Conservation (phyloP, 306 rosid species). For the Lagenaria siceraria region DNA sequence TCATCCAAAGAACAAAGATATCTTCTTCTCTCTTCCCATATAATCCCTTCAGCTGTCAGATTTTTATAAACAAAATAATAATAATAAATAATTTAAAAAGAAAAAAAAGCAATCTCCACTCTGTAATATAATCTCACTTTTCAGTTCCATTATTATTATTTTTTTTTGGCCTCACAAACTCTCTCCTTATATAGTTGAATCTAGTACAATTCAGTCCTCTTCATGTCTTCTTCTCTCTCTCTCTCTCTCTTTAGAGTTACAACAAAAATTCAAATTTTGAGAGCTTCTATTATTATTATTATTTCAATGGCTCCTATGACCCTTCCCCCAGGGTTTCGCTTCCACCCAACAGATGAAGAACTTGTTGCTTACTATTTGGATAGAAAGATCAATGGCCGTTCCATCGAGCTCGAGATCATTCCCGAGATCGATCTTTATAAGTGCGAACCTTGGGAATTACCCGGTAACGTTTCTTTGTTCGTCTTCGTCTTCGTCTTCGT, state of each 20-base stretch:
- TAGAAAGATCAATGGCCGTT: slow-evolving; percentile 65
- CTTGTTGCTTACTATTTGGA: slow-evolving; percentile 89
- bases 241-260: background rate
- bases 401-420: slow-evolving; percentile 89
- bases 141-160: background rate
- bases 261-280: background rate
- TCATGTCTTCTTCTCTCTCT: background rate
- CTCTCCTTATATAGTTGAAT: background rate
- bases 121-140: slow-evolving; percentile 2
- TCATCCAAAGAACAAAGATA: slow-evolving; percentile 3
- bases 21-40: background rate
- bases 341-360: slow-evolving; percentile 96
- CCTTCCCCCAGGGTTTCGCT: slow-evolving; percentile 98
- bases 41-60: slow-evolving; percentile 6
- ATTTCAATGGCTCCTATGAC: slow-evolving; percentile 71
- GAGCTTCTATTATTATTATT: no score
- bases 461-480: slow-evolving; percentile 33
- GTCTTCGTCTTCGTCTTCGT: background rate
- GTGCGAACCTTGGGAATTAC: slow-evolving; percentile 97
- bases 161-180: background rate
- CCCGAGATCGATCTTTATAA: slow-evolving; percentile 95
- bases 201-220: background rate
- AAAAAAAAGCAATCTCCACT: background rate
- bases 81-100: no score
- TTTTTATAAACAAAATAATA: no score